Base-by-base conservation (phyloP, 805 yeast species). In the Cyberlindnera euphorbiae region DNA sequence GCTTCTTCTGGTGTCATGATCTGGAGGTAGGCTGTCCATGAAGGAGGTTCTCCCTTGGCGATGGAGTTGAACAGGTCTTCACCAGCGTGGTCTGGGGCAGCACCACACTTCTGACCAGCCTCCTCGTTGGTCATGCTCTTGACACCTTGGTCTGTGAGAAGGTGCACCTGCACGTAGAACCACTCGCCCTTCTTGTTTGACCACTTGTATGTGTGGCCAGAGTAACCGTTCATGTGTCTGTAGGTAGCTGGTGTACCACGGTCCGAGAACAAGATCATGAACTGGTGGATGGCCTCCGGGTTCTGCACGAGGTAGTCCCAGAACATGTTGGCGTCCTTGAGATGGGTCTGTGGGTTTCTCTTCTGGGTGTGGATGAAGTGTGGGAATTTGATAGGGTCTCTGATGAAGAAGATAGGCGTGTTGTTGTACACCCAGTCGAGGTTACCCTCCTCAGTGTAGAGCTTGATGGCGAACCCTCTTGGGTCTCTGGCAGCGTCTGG, bases 301-400 rank as follows among this genome's bases (percentile, higher is more conserved):
- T 83, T 83, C 52, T 71, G 67, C 24, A 74, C 66, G 55, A 79
- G 64, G 60, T 79, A 82, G 60, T 83, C 89, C 90, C 90, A 82
- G 59, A 79, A 81, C 81, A 77, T 76, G 64, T 77, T 77, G 24
- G 86, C 67, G 61, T 81, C 89, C 63, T 79, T 80, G 58, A 80
- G 68, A 63, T 82, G 82, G 28, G 88, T 82, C 58, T 79, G 75
- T 15, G 94, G 93, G 64, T 81, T 73, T 66, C 94, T 74, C 77
- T 85, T 84, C 62, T 86, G 95, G 15, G 95, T 82, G 63, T 86
- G 95, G 56, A 85, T 85, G 56, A 85, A 84, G 55, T 79, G 85
- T 32, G 94, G 93, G 68, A 85, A 86, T 67, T 86, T 84, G 41
- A 79, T 68, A 35, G 90, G 88, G 59, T 86, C 94, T 66, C 95